Evolutionary conservation across 2,329 filamentous ascomycete genomes (phyloP).

Genomic region (Fusarium drepaniforme): DNA sequence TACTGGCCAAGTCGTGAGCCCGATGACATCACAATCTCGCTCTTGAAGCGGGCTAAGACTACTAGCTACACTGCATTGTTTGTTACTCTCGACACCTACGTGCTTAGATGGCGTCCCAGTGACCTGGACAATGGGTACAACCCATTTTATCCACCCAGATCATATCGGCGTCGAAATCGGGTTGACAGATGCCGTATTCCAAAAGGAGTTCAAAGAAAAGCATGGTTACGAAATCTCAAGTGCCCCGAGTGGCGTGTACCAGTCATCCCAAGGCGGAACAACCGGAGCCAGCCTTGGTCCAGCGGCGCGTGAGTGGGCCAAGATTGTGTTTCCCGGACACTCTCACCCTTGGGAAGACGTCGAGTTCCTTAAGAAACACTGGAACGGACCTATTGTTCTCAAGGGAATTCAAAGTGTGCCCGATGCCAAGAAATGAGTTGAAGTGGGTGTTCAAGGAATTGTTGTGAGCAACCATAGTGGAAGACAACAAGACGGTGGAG

Average conservation of each 20-base stretch:
- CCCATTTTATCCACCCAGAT: constrained; percentile 31
- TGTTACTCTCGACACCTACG: neutral
- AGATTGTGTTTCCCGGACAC: constrained; percentile 29
- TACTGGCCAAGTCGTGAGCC: constrained; percentile 31
- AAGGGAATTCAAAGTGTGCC: constrained; percentile 28
- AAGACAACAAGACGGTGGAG: constrained; percentile 28
- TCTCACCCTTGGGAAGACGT: constrained; percentile 28
- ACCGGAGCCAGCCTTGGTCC: constrained; percentile 15
- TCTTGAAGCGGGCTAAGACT: constrained; percentile 12
- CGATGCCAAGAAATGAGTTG: constrained; percentile 22
- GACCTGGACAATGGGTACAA: constrained; percentile 31
- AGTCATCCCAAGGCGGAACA: constrained; percentile 24
- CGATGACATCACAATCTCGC: constrained; percentile 25
- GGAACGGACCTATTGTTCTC: constrained; percentile 25
- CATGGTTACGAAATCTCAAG: constrained; percentile 22
- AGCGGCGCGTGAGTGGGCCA: constrained; percentile 31
- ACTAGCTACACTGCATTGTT: neutral
- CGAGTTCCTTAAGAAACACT: constrained; percentile 26
- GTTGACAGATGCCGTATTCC: constrained; percentile 28
- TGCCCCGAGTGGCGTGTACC: constrained; percentile 21
- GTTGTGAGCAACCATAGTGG: constrained; percentile 31
- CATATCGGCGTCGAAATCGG: constrained; percentile 32
- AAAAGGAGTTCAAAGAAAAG: constrained; percentile 23
- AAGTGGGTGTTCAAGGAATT: constrained; percentile 26
- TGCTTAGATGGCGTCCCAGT: neutral